Evolutionary conservation across 2,329 filamentous ascomycete species (phyloP).

Genomic region (Fusarium nanum): DNA sequence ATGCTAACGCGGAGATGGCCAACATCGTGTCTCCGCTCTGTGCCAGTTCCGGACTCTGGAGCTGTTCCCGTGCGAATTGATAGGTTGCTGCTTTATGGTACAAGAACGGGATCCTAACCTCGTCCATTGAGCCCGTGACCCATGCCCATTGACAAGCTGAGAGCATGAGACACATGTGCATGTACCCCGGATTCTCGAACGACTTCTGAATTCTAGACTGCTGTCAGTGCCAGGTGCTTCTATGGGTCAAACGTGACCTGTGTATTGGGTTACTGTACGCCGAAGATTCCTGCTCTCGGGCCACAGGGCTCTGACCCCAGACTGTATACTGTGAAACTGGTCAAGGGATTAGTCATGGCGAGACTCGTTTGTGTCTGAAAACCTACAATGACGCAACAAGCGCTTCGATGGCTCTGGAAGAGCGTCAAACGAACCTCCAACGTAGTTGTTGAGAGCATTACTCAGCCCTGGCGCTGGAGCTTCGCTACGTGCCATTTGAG

Average conservation of each 20-base stretch:
- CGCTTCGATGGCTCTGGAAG: constrained; percentile 49
- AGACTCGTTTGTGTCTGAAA: background rate
- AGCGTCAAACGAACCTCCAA: constrained; percentile 49
- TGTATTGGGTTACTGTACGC: constrained; percentile 41
- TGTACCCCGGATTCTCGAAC: constrained; percentile 58
- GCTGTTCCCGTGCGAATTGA: constrained; percentile 58
- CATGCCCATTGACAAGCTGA: constrained; percentile 60
- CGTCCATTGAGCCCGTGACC: constrained; percentile 59
- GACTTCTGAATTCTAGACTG: constrained; percentile 55
- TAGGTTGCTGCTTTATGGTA: constrained; percentile 61
- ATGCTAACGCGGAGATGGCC: constrained; percentile 57
- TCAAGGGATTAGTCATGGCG: constrained; percentile 23
- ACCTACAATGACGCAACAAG: constrained; percentile 48
- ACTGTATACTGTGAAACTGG: constrained; percentile 58
- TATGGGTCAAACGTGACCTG: background rate
- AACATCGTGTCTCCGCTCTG: constrained; percentile 57
- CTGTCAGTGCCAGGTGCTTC: constrained; percentile 26
- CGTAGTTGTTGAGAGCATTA: constrained; percentile 46
- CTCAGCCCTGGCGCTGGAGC: constrained; percentile 33
- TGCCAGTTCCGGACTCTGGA: constrained; percentile 53
- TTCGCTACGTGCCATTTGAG: constrained; percentile 33
- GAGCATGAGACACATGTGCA: constrained; percentile 59
- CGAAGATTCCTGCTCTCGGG: constrained; percentile 50
- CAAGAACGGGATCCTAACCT: constrained; percentile 58
- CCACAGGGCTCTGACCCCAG: constrained; percentile 55